Evolutionary conservation across 2,329 filamentous ascomycete species (phyloP).

Genomic region (Chaetomiaceae sp.): DNA sequence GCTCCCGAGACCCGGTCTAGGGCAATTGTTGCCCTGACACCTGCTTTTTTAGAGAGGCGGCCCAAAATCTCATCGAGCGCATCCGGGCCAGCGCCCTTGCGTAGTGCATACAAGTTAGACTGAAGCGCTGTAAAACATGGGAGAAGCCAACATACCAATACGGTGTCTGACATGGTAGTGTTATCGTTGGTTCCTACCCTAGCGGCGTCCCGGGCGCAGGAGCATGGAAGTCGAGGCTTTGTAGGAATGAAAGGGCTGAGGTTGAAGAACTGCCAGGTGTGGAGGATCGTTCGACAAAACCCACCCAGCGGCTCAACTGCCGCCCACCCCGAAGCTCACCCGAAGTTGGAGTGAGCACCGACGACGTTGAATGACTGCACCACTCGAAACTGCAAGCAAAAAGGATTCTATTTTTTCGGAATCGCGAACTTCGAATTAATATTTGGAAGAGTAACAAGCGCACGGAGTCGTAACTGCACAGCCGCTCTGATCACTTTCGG

Average conservation of each 20-base stretch:
- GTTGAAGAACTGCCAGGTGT: not conserved
- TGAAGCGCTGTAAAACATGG: not conserved
- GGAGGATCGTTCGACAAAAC: too few relatives aligned
- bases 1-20: conserved; percentile 67
- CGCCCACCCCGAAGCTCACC: too few relatives aligned
- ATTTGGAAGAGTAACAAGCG: too few relatives aligned
- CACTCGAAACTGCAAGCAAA: too few relatives aligned
- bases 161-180: conserved; percentile 20
- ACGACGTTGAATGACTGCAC: too few relatives aligned
- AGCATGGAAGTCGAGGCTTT: not conserved
- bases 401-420: too few relatives aligned
- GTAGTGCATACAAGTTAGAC: conserved; percentile 11
- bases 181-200: not conserved
- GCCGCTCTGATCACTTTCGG: too few relatives aligned
- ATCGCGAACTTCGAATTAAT: too few relatives aligned
- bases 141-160: conserved; percentile 17
- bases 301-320: too few relatives aligned
- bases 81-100: conserved; percentile 44
- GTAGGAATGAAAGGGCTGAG: not conserved
- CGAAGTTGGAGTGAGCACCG: too few relatives aligned
- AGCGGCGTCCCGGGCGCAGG: not conserved
- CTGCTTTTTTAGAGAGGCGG: conserved; percentile 70
- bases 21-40: conserved; percentile 73
- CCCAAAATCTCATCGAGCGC: conserved; percentile 62
- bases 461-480: too few relatives aligned